Evolutionary conservation across 768 basidiomycete genomes (phyloP), one percentile per base, ranked within the genome.

Genomic region (Termitomyces sp.): DNA sequence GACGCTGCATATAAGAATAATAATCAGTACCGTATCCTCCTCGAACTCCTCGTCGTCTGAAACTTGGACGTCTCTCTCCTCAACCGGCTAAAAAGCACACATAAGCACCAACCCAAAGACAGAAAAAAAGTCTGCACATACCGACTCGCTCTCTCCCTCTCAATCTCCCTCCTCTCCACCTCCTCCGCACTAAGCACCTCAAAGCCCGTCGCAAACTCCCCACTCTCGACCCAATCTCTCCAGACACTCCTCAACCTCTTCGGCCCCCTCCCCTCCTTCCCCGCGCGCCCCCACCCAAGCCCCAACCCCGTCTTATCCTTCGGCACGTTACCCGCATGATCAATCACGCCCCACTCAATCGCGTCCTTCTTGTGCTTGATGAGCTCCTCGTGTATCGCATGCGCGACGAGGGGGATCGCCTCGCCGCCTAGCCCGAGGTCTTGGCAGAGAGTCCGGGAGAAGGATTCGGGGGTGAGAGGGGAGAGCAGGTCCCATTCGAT

Each of bases 401-500:
- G 92, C 4, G 96, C 84, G 60, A 99, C 82, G 50, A 98, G 81
- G 5, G 96, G 93, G 6, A 86, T 67, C 0, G 95, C 91, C 67
- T 95, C 94, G 36, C 94, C 91, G 0, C 87, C 78, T 2, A 99
- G 79, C 7, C 94, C 94, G 15, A 98, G 82, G 58, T 98, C 97
- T 22, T 77, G 68, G 63, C 91, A 93, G 32, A 98, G 86, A 47
- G 81, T 84, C 36, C 73, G 71, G 0, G 96, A 82, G 63, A 98
- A 98, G 1, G 73, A 77, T 66, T 96, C 89, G 1, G 96, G 96
- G 0, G 93, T 95, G 35, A 98, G 79, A 3, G 89, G 82, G 3
- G 95, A 96, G 43, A 91, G 82, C n/a, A 98, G 80, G 70, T 99
- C 96, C 96, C 96, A 99, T 71, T 99, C 97, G 60, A 99, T 94